Percentiles rank a stretch among this genome's conserved stretches.
phyloP scores from a whole-genome alignment of 2,329 filamentous ascomycete species.

The Parastagonospora nodorum region DNA sequence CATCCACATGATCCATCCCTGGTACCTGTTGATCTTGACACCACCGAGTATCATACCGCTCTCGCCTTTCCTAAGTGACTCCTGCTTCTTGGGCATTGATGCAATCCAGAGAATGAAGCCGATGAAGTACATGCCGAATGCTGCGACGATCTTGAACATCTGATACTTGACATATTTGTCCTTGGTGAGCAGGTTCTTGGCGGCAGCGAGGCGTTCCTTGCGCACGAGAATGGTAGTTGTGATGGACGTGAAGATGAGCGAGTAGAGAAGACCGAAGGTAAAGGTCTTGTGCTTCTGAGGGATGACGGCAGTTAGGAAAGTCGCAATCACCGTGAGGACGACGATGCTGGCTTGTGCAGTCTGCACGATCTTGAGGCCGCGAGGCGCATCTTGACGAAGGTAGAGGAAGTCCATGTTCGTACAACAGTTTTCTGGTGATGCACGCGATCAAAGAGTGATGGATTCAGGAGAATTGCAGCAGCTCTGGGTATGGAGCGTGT shows the following conservation, averaged over 20 bases:
- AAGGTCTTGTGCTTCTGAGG: conserved; percentile 25
- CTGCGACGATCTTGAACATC: conserved; percentile 24
- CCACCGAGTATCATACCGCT: conserved; percentile 22
- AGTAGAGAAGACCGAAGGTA: conserved; percentile 30
- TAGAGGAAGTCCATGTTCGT: conserved; percentile 4
- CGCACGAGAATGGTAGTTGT: conserved; percentile 23
- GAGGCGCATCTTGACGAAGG: conserved; percentile 13
- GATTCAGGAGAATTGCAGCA: neutral
- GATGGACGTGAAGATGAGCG: conserved; percentile 24
- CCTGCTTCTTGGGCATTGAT: conserved; percentile 6
- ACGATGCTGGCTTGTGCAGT: conserved; percentile 20
- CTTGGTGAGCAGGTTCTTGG: conserved; percentile 21
- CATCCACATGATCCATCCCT: conserved; percentile 25
- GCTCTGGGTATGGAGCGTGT: conserved; percentile 2
- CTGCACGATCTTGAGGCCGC: conserved; percentile 25
- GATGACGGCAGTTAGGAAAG: conserved; percentile 23
- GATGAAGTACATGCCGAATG: conserved; percentile 22
- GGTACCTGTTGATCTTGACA: conserved; percentile 24
- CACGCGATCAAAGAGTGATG: neutral
- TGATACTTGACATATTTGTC: conserved; percentile 31
- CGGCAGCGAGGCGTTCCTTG: conserved; percentile 23
- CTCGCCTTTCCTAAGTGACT: conserved; percentile 9
- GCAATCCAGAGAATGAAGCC: conserved; percentile 18
- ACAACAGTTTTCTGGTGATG: conserved; percentile 5
- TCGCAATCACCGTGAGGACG: conserved; percentile 16